Evolutionary conservation across 1,284 basidiomycete genomes (phyloP).

Genomic region (Phylloporus sp.): DNA sequence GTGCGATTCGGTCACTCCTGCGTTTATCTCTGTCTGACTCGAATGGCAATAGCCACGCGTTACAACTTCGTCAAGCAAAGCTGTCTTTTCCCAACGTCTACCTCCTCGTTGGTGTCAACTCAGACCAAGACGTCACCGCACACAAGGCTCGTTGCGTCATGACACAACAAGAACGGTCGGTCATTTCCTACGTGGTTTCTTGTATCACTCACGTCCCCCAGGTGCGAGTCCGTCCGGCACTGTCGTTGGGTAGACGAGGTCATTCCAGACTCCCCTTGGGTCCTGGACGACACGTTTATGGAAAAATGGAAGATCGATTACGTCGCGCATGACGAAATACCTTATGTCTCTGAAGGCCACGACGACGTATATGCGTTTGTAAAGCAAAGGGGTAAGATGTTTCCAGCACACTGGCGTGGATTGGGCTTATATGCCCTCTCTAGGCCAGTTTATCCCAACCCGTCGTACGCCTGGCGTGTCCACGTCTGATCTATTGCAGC

Average conservation of each 20-base stretch:
- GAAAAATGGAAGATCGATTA: slow-evolving; percentile 91
- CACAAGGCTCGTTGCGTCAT: slow-evolving; percentile 87
- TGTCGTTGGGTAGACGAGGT: slow-evolving; percentile 99
- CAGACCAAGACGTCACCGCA: slow-evolving; percentile 75
- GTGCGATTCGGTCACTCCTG: slow-evolving; percentile 45
- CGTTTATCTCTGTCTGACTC: slow-evolving; percentile 18
- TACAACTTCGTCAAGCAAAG: slow-evolving; percentile 95
- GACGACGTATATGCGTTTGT: slow-evolving; percentile 89
- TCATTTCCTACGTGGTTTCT: background rate
- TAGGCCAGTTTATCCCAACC: slow-evolving; percentile 95
- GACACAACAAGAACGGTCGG: slow-evolving; percentile 83
- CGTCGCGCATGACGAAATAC: slow-evolving; percentile 93
- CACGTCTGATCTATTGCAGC: slow-evolving; percentile 90
- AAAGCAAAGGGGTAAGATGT: slow-evolving; percentile 72
- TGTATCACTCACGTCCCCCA: slow-evolving; percentile 32
- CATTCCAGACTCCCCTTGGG: slow-evolving; percentile 93
- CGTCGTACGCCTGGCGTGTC: slow-evolving; percentile 94
- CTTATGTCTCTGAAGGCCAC: slow-evolving; percentile 74
- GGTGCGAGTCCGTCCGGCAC: slow-evolving; percentile 87
- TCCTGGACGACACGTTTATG: slow-evolving; percentile 82
- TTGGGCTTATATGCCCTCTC: slow-evolving; percentile 5
- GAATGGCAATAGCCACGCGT: slow-evolving; percentile 68
- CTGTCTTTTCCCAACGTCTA: slow-evolving; percentile 89
- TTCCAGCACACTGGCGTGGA: background rate
- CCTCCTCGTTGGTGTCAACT: slow-evolving; percentile 89